Conservation (phyloP, 2,329 filamentous ascomycete genomes). For the Paecilomyces fulvus region DNA sequence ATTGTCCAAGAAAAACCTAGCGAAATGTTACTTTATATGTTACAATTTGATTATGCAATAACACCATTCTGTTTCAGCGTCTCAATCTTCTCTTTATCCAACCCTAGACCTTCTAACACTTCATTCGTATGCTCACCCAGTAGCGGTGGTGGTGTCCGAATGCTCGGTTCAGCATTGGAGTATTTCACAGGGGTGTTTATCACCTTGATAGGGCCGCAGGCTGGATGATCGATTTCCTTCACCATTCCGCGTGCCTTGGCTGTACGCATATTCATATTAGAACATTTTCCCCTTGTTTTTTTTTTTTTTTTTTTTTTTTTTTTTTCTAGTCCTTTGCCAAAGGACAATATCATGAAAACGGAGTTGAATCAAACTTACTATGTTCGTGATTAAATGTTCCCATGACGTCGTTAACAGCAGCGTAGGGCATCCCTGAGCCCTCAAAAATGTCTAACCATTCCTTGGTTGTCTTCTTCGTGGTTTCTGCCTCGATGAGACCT, state of each 20-base stretch:
- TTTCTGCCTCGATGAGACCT: constrained; percentile 24
- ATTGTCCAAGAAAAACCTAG: background rate
- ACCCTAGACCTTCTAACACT: constrained; percentile 55
- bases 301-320: too few relatives aligned
- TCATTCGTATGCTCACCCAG: constrained; percentile 75
- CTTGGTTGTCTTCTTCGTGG: constrained; percentile 28
- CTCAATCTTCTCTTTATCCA: constrained; percentile 48
- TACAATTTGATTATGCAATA: constrained; percentile 36
- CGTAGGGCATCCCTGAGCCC: constrained; percentile 39
- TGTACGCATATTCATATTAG: constrained; percentile 13
- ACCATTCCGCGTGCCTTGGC: constrained; percentile 71
- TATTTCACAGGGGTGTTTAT: constrained; percentile 88
- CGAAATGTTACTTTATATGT: background rate
- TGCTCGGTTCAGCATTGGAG: constrained; percentile 63
- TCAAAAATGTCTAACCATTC: constrained; percentile 36
- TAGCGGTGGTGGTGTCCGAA: constrained; percentile 66
- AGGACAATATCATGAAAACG: background rate
- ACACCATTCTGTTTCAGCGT: constrained; percentile 55
- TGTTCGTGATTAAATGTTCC: constrained; percentile 1
- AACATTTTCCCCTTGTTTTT: background rate
- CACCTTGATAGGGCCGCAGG: constrained; percentile 71
- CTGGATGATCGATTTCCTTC: constrained; percentile 65
- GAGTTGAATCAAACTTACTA: background rate
- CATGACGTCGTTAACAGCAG: constrained; percentile 5
- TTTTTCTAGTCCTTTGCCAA: background rate